phyloP scores from a whole-genome alignment of 441 rosid genomes.

The Gossypium aridum region DNA sequence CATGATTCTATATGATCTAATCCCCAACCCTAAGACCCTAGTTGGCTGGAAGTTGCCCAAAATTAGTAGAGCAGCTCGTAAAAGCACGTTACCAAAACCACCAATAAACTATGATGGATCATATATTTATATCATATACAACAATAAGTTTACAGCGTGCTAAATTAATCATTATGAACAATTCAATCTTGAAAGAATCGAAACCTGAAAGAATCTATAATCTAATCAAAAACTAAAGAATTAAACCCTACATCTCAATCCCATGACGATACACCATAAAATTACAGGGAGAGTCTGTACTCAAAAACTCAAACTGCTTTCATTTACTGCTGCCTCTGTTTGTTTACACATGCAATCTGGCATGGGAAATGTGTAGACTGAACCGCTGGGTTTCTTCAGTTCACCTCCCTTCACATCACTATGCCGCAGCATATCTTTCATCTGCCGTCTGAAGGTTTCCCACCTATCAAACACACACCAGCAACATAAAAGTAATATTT shows the following conservation, averaged over 20 bases:
- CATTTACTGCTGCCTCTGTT: slow-evolving; percentile 14
- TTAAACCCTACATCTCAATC: neutral
- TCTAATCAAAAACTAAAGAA: slow-evolving; percentile 20
- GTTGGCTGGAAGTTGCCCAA: neutral
- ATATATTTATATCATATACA: neutral
- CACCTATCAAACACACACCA: slow-evolving; percentile 35
- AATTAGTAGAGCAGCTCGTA: neutral
- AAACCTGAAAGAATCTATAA: slow-evolving; percentile 2
- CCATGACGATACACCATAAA: slow-evolving; percentile 14
- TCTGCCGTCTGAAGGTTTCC: slow-evolving; percentile 73
- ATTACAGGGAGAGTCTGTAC: slow-evolving; percentile 4
- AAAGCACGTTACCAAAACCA: neutral
- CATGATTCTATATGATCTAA: no score
- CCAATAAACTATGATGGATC: neutral
- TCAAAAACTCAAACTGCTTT: neutral
- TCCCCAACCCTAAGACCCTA: no score
- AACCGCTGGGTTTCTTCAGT: slow-evolving; percentile 54
- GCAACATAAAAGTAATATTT: neutral
- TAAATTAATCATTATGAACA: slow-evolving; percentile 3
- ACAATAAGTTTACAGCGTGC: slow-evolving; percentile 10
- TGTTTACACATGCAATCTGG: slow-evolving; percentile 94
- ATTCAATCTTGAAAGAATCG: slow-evolving; percentile 15
- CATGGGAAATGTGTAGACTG: slow-evolving; percentile 86
- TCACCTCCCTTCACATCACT: slow-evolving; percentile 77
- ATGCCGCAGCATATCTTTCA: slow-evolving; percentile 71